Percentiles rank a stretch among this genome's conserved stretches.
Evolutionary conservation across 2,329 filamentous ascomycete genomes (phyloP).

Genomic region (Cylindrodendrum hubeiense): DNA sequence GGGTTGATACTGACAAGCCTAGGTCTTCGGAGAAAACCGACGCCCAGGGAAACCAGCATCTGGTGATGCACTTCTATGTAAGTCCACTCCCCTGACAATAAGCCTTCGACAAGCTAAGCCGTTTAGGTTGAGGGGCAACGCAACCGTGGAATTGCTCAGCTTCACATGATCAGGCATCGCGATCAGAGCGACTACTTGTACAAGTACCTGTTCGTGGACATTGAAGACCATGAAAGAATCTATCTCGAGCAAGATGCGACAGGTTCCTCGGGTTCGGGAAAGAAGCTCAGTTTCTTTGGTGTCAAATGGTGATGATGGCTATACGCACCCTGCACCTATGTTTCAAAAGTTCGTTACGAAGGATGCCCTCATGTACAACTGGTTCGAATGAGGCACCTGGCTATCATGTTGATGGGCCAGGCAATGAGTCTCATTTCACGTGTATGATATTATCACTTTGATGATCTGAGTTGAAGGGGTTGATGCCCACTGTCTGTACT

Average conservation of each 20-base stretch:
- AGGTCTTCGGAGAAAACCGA: slow-evolving; percentile 79
- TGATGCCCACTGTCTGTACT: not conserved
- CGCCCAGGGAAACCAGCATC: slow-evolving; percentile 79
- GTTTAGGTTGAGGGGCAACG: slow-evolving; percentile 79
- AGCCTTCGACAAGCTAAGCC: slow-evolving; percentile 12
- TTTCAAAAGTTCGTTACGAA: not conserved
- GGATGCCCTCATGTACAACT: slow-evolving; percentile 5
- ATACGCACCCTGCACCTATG: not conserved
- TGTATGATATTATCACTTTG: not conserved
- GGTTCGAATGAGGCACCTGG: not conserved
- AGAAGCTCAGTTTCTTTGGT: slow-evolving; percentile 70
- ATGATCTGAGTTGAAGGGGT: not conserved
- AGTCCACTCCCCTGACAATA: slow-evolving; percentile 41
- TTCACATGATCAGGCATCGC: slow-evolving; percentile 81
- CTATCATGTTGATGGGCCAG: not conserved
- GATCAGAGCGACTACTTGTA: slow-evolving; percentile 80
- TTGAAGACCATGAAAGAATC: slow-evolving; percentile 76
- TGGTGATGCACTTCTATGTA: slow-evolving; percentile 88
- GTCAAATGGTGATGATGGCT: slow-evolving; percentile 65
- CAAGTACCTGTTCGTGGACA: slow-evolving; percentile 82
- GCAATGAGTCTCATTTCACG: not conserved
- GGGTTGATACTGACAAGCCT: slow-evolving; percentile 44
- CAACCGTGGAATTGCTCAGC: slow-evolving; percentile 78
- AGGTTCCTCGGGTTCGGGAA: slow-evolving; percentile 49
- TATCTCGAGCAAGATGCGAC: slow-evolving; percentile 74